These are phyloP conservation scores for Thielaviopsis ethacetica DNA, from an alignment of 2,329 filamentous ascomycete genomes.

Conservation along the genomic window DNA sequence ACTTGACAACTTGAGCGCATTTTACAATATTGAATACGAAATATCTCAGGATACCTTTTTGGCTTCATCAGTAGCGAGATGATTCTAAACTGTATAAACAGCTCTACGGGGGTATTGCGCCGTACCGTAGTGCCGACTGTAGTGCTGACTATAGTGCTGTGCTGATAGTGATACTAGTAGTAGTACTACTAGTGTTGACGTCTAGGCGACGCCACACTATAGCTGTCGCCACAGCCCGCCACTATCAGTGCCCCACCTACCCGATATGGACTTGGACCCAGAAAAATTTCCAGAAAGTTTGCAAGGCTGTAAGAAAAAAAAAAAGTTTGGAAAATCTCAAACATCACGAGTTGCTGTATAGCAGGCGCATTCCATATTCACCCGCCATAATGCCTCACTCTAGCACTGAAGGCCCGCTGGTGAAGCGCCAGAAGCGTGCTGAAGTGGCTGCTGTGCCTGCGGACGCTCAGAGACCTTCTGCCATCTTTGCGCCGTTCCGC, in stretches of 20 bases:
- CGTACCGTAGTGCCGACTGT: too few species aligned
- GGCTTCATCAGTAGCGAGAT: too few species aligned
- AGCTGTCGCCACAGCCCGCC: neutral
- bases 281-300: slow-evolving; percentile 10
- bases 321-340: neutral
- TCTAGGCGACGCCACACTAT: slow-evolving; percentile 1
- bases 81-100: too few species aligned
- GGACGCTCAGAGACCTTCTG: slow-evolving; percentile 39
- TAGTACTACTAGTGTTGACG: too few species aligned
- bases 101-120: too few species aligned
- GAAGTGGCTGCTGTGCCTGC: slow-evolving; percentile 23
- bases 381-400: slow-evolving; percentile 36
- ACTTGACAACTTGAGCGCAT: too few species aligned
- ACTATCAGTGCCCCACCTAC: slow-evolving; percentile 9
- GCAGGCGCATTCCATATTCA: neutral
- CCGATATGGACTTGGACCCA: slow-evolving; percentile 7
- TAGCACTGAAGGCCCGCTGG: slow-evolving; percentile 42
- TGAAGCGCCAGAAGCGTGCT: slow-evolving; percentile 60
- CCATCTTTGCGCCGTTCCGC: slow-evolving; percentile 85
- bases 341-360: neutral
- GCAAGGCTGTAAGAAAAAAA: slow-evolving; percentile 5
- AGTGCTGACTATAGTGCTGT: too few species aligned
- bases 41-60: too few species aligned
- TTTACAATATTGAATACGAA: too few species aligned
- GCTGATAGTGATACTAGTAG: too few species aligned